A percentile compares a stretch with the other conserved stretches of the same genome.
These are phyloP conservation scores for Hypoxylon fragiforme DNA, from an alignment of 495 filamentous ascomycete species.

Conservation along the genomic window DNA sequence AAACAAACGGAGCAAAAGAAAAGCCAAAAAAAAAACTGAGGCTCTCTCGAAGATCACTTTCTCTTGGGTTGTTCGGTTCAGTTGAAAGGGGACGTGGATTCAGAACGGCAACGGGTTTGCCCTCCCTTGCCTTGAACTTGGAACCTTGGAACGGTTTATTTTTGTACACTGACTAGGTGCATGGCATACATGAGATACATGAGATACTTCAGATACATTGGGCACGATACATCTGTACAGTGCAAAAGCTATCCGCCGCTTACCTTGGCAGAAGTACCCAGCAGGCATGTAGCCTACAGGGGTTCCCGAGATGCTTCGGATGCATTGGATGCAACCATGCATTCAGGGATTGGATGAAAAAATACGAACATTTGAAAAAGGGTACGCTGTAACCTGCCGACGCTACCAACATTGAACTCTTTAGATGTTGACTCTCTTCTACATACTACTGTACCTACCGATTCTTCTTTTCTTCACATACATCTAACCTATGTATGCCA, in stretches of 20 bases:
- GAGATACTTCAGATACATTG: neutral
- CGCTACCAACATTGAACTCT: neutral
- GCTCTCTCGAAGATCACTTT: conserved; percentile 22
- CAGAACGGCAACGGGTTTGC: conserved; percentile 7
- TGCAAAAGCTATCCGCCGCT: conserved; percentile 19
- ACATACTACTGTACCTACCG: neutral
- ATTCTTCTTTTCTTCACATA: neutral
- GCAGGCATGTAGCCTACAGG: conserved; percentile 15
- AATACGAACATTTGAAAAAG: conserved; percentile 32
- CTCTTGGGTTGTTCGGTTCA: conserved; percentile 15
- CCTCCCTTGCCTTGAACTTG: no score
- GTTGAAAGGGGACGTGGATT: conserved; percentile 29
- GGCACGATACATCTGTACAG: conserved; percentile 21
- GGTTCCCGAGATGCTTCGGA: conserved; percentile 30
- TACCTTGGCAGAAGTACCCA: conserved; percentile 8
- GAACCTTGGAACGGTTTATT: conserved; percentile 24
- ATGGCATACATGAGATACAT: conserved; percentile 5
- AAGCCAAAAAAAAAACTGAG: conserved; percentile 25
- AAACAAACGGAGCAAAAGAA: conserved; percentile 24
- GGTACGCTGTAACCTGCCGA: conserved; percentile 1
- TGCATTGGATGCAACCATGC: no score
- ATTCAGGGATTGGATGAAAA: conserved; percentile 21
- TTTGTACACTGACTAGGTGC: conserved; percentile 29
- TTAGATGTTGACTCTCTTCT: neutral
- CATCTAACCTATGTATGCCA: no score